Conservation (phyloP, 345 rosid species). For the Cardamine resedifolia region DNA sequence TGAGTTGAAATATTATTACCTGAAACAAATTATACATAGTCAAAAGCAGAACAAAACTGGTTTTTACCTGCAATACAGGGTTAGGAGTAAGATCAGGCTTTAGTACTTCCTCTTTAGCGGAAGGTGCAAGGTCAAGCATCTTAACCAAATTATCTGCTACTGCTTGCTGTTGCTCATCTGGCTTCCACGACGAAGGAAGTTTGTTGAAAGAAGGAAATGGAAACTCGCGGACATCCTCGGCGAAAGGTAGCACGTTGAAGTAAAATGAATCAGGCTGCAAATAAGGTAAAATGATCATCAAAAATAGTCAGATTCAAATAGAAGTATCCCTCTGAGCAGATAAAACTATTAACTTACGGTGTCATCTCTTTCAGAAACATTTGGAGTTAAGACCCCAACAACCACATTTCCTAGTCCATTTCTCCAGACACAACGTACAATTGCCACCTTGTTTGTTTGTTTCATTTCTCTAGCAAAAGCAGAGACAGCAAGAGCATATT, state of each 20-base stretch:
- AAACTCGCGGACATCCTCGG: conserved; percentile 92
- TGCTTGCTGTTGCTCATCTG: conserved; percentile 76
- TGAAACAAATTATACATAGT: too few relatives aligned
- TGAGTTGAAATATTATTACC: too few relatives aligned
- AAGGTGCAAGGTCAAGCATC: conserved; percentile 83
- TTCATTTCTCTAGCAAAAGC: conserved; percentile 89
- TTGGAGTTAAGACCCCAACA: conserved; percentile 82
- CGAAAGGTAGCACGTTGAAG: conserved; percentile 84
- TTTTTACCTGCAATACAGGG: conserved; percentile 75
- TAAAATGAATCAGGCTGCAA: conserved; percentile 89
- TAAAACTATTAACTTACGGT: conserved; percentile 48
- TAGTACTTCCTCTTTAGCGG: conserved; percentile 60
- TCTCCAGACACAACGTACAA: conserved; percentile 96
- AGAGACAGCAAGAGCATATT: conserved; percentile 67
- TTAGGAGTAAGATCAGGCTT: conserved; percentile 84
- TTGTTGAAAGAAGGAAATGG: conserved; percentile 79
- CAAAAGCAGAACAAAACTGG: conserved; percentile 8
- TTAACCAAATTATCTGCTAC: conserved; percentile 76
- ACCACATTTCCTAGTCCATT: conserved; percentile 72
- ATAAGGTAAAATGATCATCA: conserved; percentile 2
- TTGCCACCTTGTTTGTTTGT: conserved; percentile 72
- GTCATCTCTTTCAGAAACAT: conserved; percentile 61
- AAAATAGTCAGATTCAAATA: conserved; percentile 14
- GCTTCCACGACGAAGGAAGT: conserved; percentile 68
- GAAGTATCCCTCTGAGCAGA: conserved; percentile 7